Percentiles rank a stretch among this genome's conserved stretches.
Evolutionary conservation across 2,329 filamentous ascomycete genomes (phyloP).

Genomic region (Cladosporium colombiae): DNA sequence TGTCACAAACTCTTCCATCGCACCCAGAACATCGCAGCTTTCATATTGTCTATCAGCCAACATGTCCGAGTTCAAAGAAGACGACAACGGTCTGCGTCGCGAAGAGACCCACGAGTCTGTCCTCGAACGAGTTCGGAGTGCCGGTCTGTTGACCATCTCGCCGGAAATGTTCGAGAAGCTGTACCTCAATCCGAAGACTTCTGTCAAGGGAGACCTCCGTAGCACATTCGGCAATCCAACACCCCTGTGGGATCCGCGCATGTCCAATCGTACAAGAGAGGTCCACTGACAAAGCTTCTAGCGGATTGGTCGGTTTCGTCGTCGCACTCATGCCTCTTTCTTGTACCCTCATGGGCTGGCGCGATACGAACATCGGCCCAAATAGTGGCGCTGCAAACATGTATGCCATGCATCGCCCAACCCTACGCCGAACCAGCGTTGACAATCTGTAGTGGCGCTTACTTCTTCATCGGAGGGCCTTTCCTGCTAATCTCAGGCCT

Average conservation of each 20-base stretch:
- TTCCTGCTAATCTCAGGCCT: slow-evolving; percentile 38
- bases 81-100: background rate
- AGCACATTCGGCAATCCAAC: slow-evolving; percentile 29
- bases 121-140: background rate
- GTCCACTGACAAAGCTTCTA: background rate
- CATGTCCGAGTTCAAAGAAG: background rate
- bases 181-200: slow-evolving; percentile 25
- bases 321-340: slow-evolving; percentile 26
- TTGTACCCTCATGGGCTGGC: slow-evolving; percentile 26
- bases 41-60: background rate
- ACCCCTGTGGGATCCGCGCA: slow-evolving; percentile 21
- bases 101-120: background rate
- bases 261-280: background rate
- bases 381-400: slow-evolving; percentile 26
- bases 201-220: slow-evolving; percentile 25
- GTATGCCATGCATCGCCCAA: slow-evolving; percentile 24
- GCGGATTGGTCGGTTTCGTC: slow-evolving; percentile 25
- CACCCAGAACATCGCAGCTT: background rate
- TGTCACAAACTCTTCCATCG: background rate
- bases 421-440: background rate
- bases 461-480: slow-evolving; percentile 40
- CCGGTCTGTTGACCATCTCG: slow-evolving; percentile 5
- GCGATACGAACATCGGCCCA: slow-evolving; percentile 20
- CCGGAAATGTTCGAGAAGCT: slow-evolving; percentile 30
- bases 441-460: slow-evolving; percentile 28